Conservation (phyloP, 768 basidiomycete species). For the Tephrocybe sp. region DNA sequence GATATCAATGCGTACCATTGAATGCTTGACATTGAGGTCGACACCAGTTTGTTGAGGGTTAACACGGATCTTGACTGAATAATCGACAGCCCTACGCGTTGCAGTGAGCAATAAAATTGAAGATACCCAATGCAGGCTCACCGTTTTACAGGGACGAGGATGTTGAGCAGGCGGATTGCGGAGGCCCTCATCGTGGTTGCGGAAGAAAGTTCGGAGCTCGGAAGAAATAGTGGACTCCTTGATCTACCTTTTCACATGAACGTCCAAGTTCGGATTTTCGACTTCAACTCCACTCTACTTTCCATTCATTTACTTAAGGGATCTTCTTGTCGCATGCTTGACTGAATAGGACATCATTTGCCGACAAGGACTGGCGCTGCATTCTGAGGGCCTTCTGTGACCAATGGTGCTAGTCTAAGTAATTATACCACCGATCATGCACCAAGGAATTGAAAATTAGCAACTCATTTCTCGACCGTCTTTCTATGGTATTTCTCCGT, state of each 20-base stretch:
- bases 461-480: too few relatives aligned
- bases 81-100: constrained; percentile 78
- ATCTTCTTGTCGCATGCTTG: too few relatives aligned
- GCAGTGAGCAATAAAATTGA: background rate
- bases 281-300: too few relatives aligned
- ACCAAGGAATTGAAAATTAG: too few relatives aligned
- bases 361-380: too few relatives aligned
- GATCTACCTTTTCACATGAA: constrained; percentile 19
- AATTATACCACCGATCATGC: too few relatives aligned
- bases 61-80: constrained; percentile 97
- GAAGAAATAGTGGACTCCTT: constrained; percentile 5
- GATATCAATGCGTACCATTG: constrained; percentile 66
- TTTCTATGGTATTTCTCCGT: too few relatives aligned
- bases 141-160: constrained; percentile 95
- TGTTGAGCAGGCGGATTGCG: constrained; percentile 69
- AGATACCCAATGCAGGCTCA: constrained; percentile 24
- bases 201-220: constrained; percentile 13
- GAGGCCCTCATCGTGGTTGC: constrained; percentile 67
- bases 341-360: too few relatives aligned
- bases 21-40: constrained; percentile 97
- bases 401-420: too few relatives aligned
- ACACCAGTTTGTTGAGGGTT: constrained; percentile 94
- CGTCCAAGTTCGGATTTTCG: background rate
- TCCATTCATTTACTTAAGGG: too few relatives aligned
- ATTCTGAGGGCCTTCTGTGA: too few relatives aligned